These are phyloP conservation scores for Aspergillus aculeatus DNA, from an alignment of 2,329 filamentous ascomycete species.

Conservation along the genomic window DNA sequence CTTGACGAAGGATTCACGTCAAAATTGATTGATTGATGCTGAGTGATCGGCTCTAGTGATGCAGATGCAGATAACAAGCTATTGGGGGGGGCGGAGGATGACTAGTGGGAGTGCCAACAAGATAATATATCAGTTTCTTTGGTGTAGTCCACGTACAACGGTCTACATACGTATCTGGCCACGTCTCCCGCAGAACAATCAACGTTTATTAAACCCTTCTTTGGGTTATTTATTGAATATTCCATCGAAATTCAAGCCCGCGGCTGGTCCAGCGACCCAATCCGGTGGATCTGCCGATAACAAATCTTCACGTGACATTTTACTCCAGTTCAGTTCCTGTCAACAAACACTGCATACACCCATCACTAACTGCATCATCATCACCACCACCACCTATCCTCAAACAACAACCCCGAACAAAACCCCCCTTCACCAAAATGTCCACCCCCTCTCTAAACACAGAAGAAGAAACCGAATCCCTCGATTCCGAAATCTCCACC, in stretches of 20 bases:
- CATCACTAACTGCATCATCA: background rate
- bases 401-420: background rate
- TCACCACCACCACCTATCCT: background rate
- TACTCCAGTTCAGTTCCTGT: background rate
- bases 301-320: conserved; percentile 8
- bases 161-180: background rate
- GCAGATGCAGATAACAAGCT: background rate
- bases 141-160: no score
- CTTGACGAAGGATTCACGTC: background rate
- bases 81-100: no score
- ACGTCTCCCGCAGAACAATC: background rate
- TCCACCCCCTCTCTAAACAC: background rate
- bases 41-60: background rate
- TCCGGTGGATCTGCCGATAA: background rate
- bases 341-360: conserved; percentile 8
- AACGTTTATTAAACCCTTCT: background rate
- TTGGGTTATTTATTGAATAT: background rate
- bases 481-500: conserved; percentile 43
- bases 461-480: conserved; percentile 21
- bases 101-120: no score
- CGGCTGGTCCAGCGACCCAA: background rate
- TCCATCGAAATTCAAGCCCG: no score
- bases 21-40: background rate
- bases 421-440: conserved; percentile 1
- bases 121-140: no score